Base-by-base conservation (phyloP, 2,329 filamentous ascomycete genomes). In the Fusarium tjaetaba region DNA sequence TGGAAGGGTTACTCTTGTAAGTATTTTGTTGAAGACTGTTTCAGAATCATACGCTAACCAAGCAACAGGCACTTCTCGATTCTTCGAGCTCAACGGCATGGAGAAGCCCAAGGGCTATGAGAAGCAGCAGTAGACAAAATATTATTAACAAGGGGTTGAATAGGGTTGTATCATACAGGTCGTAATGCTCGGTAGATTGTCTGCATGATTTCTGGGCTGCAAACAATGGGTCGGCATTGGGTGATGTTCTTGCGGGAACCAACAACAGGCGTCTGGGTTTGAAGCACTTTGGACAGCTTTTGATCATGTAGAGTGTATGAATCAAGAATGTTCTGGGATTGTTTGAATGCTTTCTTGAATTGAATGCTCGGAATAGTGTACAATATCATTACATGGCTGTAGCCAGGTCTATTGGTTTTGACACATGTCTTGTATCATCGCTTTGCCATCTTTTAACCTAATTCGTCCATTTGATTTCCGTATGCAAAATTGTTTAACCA, bases 1-100 rank as follows among this genome's bases (percentile, higher is more conserved):
- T 99, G 97, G 97, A 98, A 97, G 84, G 93, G 94, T 59, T 98
- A 98, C 82, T 97, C 94, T 82, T 98, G 95, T 97, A 90, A 87
- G 94, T 30, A 22, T 43, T 36, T 11, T 48, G 24, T 3, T 14
- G 11, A 32, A 6, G 8, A 7, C 18, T 14, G 4, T 11, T 7
- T 22, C 22, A 46, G 18, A 51, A 56, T 14, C 22, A 45, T 7
- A 46, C 14, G 24, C 70, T 79, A 52, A 79, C 57, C 11, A 14
- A 24, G 11, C 24, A 16, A 9, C 55, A 84, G 83, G 82, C 76
- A 98, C 96, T 59, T 90, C 93, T 39, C 90, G 92, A 77, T 99
- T 89, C 86, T 98, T 93, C 81, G 93, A 98, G 51, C 83, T 95
- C 78, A 97, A 95, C 82, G 89, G 91, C 63, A 84, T 96, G 82